Base-by-base conservation (phyloP, 345 rosid species). In the Garcia nutans region DNA sequence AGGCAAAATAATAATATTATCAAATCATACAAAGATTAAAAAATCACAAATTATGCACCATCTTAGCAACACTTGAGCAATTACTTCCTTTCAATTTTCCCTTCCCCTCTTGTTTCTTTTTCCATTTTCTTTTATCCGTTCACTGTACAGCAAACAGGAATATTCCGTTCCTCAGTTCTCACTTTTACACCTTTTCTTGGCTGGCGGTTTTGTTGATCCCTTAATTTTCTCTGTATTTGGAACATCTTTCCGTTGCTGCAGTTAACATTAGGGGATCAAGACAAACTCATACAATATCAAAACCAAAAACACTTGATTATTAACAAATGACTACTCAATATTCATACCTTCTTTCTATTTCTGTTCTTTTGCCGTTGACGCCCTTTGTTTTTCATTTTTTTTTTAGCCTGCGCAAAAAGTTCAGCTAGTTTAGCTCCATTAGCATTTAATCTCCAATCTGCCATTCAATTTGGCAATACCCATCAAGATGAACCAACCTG, bases 161-260 rank as follows among this genome's bases (percentile, higher is more conserved):
- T 17, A 19, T 13, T 45, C 5, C 60, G 41, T 58, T 13, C 52
- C 73, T 82, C 74, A 79, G 17, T 64, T 62, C 72, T 81, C 82
- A 70, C 57, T 74, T 81, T 79, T 83, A 12, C 70, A 87, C 58
- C 82, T 78, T 71, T 79, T 88, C 83, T 85, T 87, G 70, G 83
- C 76, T 54, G 81, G 82, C 68, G 50, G 31, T 74, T 45, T 69
- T 6, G 65, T 71, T 16, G 75, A 33, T 58, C 62, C 65, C 74
- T 20, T 74, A 20, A 74, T 71, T 63, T 80, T 82, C 78, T 82
- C 86, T 17, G 20, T 26, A 37, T 2, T 72, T 26, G 70, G 44
- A 31, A 57, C 58, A 65, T 80, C 77, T 68, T n/a, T 50, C 24
- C 10, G 65, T 80, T 78, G 26, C 87, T 85, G 85, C 65, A 58